Conservation (phyloP, 176 grass and related monocot species). For the Oryza nivara region DNA sequence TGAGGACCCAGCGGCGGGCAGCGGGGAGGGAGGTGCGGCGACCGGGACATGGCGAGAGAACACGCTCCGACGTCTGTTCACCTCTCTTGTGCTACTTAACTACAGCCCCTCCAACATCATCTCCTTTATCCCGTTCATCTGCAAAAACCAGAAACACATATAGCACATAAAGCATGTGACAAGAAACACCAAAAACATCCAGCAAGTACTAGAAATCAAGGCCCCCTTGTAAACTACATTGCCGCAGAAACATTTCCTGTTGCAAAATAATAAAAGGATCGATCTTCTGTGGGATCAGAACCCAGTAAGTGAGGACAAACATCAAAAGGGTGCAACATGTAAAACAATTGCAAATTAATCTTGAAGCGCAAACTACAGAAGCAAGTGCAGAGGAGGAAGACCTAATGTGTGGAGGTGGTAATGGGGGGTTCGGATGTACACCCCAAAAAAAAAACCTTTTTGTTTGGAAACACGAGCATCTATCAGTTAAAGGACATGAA, state of each 20-base stretch:
- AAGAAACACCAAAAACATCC: conserved; percentile 24
- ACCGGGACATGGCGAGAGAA: conserved; percentile 69
- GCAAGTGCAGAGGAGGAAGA: background rate
- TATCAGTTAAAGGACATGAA: background rate
- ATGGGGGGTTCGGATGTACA: background rate
- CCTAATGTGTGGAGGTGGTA: background rate
- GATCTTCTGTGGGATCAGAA: conserved; percentile 32
- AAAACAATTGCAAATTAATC: background rate
- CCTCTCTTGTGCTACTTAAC: conserved; percentile 32
- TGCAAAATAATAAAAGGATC: background rate
- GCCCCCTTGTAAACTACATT: conserved; percentile 32
- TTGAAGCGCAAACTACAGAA: background rate
- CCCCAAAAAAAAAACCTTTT: background rate
- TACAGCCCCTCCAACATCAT: conserved; percentile 32
- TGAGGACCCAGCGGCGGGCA: conserved; percentile 65
- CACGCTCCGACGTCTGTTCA: conserved; percentile 9
- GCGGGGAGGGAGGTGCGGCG: conserved; percentile 83
- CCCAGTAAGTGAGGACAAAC: conserved; percentile 2
- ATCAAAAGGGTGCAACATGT: background rate
- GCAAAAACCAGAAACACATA: conserved; percentile 32
- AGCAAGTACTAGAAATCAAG: conserved; percentile 10
- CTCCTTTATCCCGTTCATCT: conserved; percentile 46
- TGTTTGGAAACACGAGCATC: background rate
- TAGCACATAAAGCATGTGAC: conserved; percentile 44
- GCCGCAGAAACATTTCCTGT: conserved; percentile 7